These are phyloP conservation scores for Xylariaceae sp. DNA, from an alignment of 2,329 filamentous ascomycete species.

Conservation along the genomic window DNA sequence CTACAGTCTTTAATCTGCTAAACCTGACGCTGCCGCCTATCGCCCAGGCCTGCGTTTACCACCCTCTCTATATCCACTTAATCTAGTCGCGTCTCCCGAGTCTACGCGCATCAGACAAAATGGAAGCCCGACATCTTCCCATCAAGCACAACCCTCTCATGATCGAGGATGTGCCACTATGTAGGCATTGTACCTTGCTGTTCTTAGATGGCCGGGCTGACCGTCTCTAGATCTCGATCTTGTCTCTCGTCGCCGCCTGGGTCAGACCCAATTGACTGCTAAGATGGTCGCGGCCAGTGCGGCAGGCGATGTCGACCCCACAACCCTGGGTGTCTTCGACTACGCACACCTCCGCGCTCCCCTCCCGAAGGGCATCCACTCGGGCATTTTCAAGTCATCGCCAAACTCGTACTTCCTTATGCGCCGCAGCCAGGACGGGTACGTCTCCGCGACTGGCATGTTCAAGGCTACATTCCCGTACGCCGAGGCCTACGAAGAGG, in stretches of 20 bases:
- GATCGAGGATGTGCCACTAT: constrained; percentile 52
- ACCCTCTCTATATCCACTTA: too few species aligned
- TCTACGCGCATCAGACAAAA: constrained; percentile 18
- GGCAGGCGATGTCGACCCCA: constrained; percentile 62
- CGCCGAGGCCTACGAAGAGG: constrained; percentile 64
- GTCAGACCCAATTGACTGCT: constrained; percentile 82
- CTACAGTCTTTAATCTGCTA: too few species aligned
- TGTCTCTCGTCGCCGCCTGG: constrained; percentile 76
- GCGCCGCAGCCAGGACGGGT: constrained; percentile 80
- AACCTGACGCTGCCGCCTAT: too few species aligned
- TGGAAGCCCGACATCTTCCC: constrained; percentile 46
- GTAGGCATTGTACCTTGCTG: constrained; percentile 35
- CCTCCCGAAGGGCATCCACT: constrained; percentile 81
- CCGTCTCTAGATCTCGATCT: constrained; percentile 57
- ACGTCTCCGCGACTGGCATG: constrained; percentile 81
- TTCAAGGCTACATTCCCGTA: constrained; percentile 86
- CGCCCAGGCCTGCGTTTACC: too few species aligned
- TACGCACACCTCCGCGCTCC: constrained; percentile 94
- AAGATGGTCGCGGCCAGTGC: constrained; percentile 69
- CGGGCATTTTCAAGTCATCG: constrained; percentile 84
- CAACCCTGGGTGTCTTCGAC: constrained; percentile 78
- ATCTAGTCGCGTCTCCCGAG: constrained; percentile 3
- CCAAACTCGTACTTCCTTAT: constrained; percentile 96
- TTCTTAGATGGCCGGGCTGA: constrained; percentile 8
- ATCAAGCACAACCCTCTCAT: constrained; percentile 59